phyloP scores from a whole-genome alignment of 148 eudicot species.

The Heliosperma pusillum region DNA sequence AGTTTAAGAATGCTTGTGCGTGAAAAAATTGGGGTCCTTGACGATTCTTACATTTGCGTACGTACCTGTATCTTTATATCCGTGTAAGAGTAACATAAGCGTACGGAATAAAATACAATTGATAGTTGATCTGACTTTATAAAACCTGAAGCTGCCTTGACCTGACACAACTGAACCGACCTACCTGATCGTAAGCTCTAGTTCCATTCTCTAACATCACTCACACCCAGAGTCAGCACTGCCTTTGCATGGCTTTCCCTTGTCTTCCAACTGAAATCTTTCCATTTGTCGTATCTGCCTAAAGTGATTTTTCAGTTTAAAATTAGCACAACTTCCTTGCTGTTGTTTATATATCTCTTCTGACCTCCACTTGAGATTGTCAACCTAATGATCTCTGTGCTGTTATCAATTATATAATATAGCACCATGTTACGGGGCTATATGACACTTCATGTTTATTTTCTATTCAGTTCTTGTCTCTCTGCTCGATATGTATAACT shows the following conservation, averaged over 20 bases:
- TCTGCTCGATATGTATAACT: not conserved
- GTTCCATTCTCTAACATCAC: not conserved
- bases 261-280: not conserved
- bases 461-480: not conserved
- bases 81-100: not conserved
- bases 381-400: not conserved
- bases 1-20: not conserved
- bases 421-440: not conserved
- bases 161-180: not conserved
- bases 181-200: not conserved
- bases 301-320: not conserved
- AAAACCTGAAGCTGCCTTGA: not conserved
- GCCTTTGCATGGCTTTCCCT: not conserved
- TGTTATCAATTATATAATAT: not conserved
- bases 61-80: not conserved
- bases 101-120: not conserved
- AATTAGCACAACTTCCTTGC: not conserved
- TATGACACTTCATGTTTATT: not conserved
- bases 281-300: not conserved
- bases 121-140: not conserved
- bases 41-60: not conserved
- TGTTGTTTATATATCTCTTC: not conserved
- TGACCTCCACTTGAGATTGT: not conserved
- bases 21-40: not conserved
- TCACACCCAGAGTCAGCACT: not conserved